Conservation (phyloP, 177 flowering plant species). For the Vitis hybrid region DNA sequence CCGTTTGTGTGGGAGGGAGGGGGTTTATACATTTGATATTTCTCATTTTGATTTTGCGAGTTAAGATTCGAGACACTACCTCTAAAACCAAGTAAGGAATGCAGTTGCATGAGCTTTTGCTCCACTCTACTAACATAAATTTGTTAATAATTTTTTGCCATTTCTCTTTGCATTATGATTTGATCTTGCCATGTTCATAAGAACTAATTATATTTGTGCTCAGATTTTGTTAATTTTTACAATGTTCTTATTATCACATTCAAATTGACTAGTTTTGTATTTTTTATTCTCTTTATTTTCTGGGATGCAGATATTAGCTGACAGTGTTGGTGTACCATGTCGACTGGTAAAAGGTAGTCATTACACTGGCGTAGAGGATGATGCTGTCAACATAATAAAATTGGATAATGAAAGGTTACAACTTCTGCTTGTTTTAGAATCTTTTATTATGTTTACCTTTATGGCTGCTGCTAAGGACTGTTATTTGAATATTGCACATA, state of each 20-base stretch:
- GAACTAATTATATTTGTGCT: background rate
- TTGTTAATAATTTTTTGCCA: too few relatives aligned
- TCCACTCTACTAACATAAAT: too few relatives aligned
- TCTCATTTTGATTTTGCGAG: too few relatives aligned
- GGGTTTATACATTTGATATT: too few relatives aligned
- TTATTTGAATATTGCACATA: background rate
- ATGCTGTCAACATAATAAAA: slow-evolving; percentile 91
- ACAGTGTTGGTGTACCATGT: slow-evolving; percentile 76
- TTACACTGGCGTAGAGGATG: slow-evolving; percentile 96
- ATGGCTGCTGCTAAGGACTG: background rate
- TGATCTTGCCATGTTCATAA: too few relatives aligned
- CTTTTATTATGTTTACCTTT: background rate
- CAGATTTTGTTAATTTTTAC: background rate
- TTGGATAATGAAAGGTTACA: slow-evolving; percentile 83
- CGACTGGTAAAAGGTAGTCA: slow-evolving; percentile 93
- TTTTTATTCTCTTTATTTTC: slow-evolving; percentile 2
- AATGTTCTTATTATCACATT: background rate
- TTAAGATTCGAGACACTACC: too few relatives aligned
- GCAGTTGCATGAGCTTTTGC: too few relatives aligned
- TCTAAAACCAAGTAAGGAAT: too few relatives aligned
- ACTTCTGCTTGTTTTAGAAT: slow-evolving; percentile 7
- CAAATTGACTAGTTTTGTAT: background rate
- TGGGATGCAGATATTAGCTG: slow-evolving; percentile 80
- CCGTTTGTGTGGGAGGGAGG: too few relatives aligned
- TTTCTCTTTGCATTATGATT: too few relatives aligned